These are phyloP conservation scores for Salmacisia buchloeana DNA, from an alignment of 1,284 basidiomycete species.

Conservation along the genomic window DNA sequence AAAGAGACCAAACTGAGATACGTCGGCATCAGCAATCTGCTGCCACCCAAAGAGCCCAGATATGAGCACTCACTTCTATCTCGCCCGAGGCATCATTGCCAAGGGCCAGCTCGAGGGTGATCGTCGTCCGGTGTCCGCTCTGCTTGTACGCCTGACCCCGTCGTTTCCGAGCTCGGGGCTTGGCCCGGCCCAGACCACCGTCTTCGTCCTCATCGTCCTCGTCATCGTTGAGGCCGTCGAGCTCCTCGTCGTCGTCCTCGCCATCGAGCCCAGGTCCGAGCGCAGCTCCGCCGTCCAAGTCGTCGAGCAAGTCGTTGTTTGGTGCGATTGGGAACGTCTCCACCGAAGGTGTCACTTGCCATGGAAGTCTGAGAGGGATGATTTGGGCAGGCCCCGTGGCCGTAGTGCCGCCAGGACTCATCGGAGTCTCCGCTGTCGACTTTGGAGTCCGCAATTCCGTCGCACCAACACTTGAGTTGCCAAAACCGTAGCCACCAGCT, in stretches of 20 bases:
- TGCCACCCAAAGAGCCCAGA: neutral
- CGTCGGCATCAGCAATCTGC: neutral
- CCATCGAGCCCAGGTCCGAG: neutral
- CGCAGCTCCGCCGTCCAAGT: slow-evolving; percentile 3
- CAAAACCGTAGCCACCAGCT: slow-evolving; percentile 9
- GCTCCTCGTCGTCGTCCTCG: neutral
- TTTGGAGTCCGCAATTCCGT: slow-evolving; percentile 10
- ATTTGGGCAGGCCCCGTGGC: neutral
- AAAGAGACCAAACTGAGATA: slow-evolving; percentile 23
- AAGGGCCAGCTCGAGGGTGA: slow-evolving; percentile 13
- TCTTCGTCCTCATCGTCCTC: slow-evolving; percentile 14
- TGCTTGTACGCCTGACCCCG: slow-evolving; percentile 14
- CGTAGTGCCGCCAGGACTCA: neutral
- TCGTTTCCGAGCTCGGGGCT: neutral
- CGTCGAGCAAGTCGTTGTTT: slow-evolving; percentile 2
- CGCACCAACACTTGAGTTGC: neutral
- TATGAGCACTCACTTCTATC: slow-evolving; percentile 14
- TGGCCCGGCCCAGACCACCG: neutral
- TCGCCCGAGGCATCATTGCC: slow-evolving; percentile 17
- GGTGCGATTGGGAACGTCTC: neutral
- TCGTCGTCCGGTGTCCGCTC: slow-evolving; percentile 17
- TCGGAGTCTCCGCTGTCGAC: slow-evolving; percentile 20
- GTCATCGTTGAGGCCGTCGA: neutral
- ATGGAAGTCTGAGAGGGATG: neutral
- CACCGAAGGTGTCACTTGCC: slow-evolving; percentile 1